Conservation (phyloP, 345 rosid genomes). For the Toxicodendron radicans region DNA sequence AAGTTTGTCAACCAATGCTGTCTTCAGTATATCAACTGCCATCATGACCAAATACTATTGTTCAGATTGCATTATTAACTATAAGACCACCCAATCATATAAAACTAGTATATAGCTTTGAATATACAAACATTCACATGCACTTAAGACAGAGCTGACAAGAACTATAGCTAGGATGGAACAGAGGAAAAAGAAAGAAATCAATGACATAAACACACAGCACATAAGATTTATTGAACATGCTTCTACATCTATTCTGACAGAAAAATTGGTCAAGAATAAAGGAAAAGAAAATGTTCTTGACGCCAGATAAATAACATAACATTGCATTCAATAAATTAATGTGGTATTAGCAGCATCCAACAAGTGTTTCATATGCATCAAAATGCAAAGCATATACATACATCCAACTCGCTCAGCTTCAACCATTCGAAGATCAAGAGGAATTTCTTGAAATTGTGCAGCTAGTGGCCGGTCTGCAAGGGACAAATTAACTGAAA, state of each 20-base stretch:
- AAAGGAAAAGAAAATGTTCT: neutral
- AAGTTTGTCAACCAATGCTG: constrained; percentile 69
- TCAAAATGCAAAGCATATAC: constrained; percentile 22
- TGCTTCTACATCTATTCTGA: neutral
- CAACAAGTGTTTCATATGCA: neutral
- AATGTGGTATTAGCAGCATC: neutral
- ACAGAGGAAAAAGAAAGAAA: neutral
- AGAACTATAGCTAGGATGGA: too few relatives aligned
- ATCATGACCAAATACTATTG: neutral
- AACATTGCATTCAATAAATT: neutral
- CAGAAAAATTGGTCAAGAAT: neutral
- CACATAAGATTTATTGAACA: neutral
- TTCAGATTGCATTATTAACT: constrained; percentile 7
- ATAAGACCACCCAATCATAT: neutral
- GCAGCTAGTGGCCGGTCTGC: constrained; percentile 89
- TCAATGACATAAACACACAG: neutral
- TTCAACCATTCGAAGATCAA: constrained; percentile 92
- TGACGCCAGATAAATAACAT: too few relatives aligned
- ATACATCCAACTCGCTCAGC: constrained; percentile 96
- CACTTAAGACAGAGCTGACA: neutral
- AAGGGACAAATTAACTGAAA: constrained; percentile 71
- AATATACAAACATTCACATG: neutral
- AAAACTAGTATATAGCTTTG: neutral
- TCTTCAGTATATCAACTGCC: constrained; percentile 72
- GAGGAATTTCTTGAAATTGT: constrained; percentile 93